phyloP scores from a whole-genome alignment of 2,329 filamentous ascomycete species.

The Lachnellula suecica region DNA sequence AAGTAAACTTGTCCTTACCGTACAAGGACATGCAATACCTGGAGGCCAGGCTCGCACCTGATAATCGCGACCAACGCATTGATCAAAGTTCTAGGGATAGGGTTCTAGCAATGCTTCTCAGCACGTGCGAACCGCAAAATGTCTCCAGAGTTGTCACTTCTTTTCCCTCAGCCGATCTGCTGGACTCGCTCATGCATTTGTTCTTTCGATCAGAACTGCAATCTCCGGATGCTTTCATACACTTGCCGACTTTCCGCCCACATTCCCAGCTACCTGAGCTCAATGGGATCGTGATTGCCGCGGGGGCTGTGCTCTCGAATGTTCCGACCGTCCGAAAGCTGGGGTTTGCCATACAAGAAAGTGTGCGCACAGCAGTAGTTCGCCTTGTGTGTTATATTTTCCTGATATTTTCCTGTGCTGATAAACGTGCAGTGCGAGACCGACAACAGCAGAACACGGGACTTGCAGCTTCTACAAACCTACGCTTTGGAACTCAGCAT shows the following conservation, averaged over 20 bases:
- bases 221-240: slow-evolving; percentile 20
- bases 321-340: slow-evolving; percentile 19
- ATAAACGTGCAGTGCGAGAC: slow-evolving; percentile 39
- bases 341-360: slow-evolving; percentile 26
- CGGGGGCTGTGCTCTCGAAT: slow-evolving; percentile 15
- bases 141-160: slow-evolving; percentile 10
- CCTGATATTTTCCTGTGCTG: not conserved
- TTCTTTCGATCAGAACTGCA: slow-evolving; percentile 13
- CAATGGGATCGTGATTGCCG: slow-evolving; percentile 12
- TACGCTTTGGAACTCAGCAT: slow-evolving; percentile 50
- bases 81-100: slow-evolving; percentile 16
- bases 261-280: slow-evolving; percentile 12
- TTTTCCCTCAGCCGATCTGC: slow-evolving; percentile 22
- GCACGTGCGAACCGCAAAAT: slow-evolving; percentile 2
- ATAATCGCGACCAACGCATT: slow-evolving; percentile 7
- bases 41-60: not conserved
- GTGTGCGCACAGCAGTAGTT: slow-evolving; percentile 14
- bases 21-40: slow-evolving; percentile 8
- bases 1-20: slow-evolving; percentile 7
- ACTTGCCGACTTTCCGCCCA: slow-evolving; percentile 14
- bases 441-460: slow-evolving; percentile 48
- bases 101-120: slow-evolving; percentile 22
- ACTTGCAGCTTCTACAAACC: slow-evolving; percentile 50
- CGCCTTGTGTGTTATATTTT: slow-evolving; percentile 2
- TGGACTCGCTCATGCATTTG: slow-evolving; percentile 18